Conservation (phyloP, 116 monocot species). For the Iris pallida region DNA sequence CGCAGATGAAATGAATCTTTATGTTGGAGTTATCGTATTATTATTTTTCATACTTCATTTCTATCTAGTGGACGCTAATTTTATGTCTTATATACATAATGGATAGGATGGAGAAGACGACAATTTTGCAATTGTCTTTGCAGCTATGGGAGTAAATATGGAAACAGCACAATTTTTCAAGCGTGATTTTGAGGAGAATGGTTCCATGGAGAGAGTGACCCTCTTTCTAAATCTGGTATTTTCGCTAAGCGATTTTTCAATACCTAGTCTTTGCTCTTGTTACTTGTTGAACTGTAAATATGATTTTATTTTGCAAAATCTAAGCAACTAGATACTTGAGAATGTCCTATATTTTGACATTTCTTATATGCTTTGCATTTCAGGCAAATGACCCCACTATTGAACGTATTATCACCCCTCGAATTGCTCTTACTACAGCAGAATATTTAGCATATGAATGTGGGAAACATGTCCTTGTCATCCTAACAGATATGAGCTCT, state of each 20-base stretch:
- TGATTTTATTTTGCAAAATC: neutral
- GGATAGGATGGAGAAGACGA: constrained; percentile 80
- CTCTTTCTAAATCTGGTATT: constrained; percentile 95
- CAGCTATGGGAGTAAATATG: constrained; percentile 99
- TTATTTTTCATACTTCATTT: too few relatives aligned
- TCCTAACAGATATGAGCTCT: constrained; percentile 98
- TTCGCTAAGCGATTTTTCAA: constrained; percentile 1
- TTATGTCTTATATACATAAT: neutral
- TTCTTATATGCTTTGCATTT: constrained; percentile 5
- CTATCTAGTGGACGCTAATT: too few relatives aligned
- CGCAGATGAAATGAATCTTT: too few relatives aligned
- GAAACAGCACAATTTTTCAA: constrained; percentile 99
- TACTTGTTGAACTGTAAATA: neutral
- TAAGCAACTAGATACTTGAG: neutral
- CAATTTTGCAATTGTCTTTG: constrained; percentile 99
- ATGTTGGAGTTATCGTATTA: too few relatives aligned
- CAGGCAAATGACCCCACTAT: constrained; percentile 99
- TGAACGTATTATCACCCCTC: constrained; percentile 96
- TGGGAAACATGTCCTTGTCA: constrained; percentile 99
- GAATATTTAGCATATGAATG: constrained; percentile 99
- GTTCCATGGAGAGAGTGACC: constrained; percentile 98
- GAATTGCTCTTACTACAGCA: constrained; percentile 97
- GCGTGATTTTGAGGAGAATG: constrained; percentile 99
- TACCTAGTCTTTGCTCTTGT: neutral
- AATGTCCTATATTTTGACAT: neutral